These are phyloP conservation scores for Taphrina populina DNA, from an alignment of 1,139 yeast species.

Conservation along the genomic window DNA sequence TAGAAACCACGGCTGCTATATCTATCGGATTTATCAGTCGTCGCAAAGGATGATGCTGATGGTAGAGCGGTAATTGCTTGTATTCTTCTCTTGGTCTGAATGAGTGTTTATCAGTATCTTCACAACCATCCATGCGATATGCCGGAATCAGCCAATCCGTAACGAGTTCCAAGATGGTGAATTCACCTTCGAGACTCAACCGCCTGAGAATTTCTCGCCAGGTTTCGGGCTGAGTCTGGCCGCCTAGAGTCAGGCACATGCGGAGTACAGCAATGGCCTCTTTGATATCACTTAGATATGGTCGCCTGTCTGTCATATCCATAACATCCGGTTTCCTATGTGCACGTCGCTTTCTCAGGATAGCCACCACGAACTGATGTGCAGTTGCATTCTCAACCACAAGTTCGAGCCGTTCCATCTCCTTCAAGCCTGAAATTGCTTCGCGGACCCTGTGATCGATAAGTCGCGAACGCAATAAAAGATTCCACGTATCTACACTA, in stretches of 20 bases:
- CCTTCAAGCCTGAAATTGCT: constrained; percentile 14
- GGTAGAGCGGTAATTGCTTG: background rate
- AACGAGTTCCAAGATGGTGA: constrained; percentile 4
- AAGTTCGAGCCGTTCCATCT: constrained; percentile 10
- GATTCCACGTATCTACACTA: constrained; percentile 31
- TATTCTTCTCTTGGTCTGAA: background rate
- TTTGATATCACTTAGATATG: constrained; percentile 23
- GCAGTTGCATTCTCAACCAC: constrained; percentile 30
- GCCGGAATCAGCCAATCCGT: constrained; percentile 26
- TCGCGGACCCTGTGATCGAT: constrained; percentile 4
- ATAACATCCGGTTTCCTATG: constrained; percentile 11
- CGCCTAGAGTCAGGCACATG: constrained; percentile 28
- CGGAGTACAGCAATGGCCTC: constrained; percentile 13
- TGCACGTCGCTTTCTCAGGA: constrained; percentile 12
- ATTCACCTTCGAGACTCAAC: constrained; percentile 20
- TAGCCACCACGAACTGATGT: constrained; percentile 4
- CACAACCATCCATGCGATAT: background rate
- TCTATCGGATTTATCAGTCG: constrained; percentile 15
- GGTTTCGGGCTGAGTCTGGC: constrained; percentile 31
- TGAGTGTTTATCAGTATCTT: background rate
- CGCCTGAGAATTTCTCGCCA: constrained; percentile 33
- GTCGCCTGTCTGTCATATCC: constrained; percentile 20
- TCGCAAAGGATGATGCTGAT: constrained; percentile 14
- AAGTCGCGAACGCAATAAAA: constrained; percentile 22
- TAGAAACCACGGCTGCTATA: constrained; percentile 6